Percentiles rank a stretch among this genome's conserved stretches.
Evolutionary conservation across 108 stramenopile species (phyloP).

Genomic region (Nitzschia putrida): DNA sequence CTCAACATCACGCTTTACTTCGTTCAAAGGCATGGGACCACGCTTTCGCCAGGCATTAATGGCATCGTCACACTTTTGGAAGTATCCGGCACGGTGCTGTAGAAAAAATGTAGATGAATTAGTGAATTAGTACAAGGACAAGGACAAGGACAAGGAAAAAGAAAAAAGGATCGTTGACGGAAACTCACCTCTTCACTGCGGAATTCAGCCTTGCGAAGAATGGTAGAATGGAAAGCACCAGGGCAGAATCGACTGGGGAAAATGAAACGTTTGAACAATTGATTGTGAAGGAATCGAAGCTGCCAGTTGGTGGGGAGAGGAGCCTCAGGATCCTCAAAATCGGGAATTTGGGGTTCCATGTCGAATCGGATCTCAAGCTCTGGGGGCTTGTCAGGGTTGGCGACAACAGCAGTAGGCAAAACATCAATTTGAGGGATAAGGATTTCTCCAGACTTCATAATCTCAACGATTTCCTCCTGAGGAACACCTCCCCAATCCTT

Average conservation of each 20-base stretch:
- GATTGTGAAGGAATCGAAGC: constrained; percentile 86
- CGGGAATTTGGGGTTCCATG: constrained; percentile 64
- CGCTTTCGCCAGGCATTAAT: constrained; percentile 56
- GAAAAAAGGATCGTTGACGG: too few relatives aligned
- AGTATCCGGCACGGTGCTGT: constrained; percentile 40
- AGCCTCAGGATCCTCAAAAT: constrained; percentile 49
- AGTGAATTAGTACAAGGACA: neutral
- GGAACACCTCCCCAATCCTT: constrained; percentile 81
- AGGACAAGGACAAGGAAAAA: neutral
- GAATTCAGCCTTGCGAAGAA: constrained; percentile 86
- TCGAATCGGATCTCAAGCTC: constrained; percentile 89
- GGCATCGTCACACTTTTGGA: constrained; percentile 56
- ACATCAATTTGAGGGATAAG: constrained; percentile 86
- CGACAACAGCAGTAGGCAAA: constrained; percentile 80
- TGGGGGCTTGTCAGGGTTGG: constrained; percentile 76
- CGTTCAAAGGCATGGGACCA: constrained; percentile 72
- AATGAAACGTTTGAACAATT: constrained; percentile 71
- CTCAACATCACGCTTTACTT: constrained; percentile 46
- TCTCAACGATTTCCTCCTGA: constrained; percentile 64
- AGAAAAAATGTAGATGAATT: neutral
- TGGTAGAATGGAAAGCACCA: constrained; percentile 86
- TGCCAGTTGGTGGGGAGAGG: constrained; percentile 80
- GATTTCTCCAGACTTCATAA: constrained; percentile 68
- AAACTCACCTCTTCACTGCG: constrained; percentile 55
- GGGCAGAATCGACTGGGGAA: constrained; percentile 83